Evolutionary conservation across 768 basidiomycete genomes (phyloP).

Genomic region (Strobilomyces echinocephalus): DNA sequence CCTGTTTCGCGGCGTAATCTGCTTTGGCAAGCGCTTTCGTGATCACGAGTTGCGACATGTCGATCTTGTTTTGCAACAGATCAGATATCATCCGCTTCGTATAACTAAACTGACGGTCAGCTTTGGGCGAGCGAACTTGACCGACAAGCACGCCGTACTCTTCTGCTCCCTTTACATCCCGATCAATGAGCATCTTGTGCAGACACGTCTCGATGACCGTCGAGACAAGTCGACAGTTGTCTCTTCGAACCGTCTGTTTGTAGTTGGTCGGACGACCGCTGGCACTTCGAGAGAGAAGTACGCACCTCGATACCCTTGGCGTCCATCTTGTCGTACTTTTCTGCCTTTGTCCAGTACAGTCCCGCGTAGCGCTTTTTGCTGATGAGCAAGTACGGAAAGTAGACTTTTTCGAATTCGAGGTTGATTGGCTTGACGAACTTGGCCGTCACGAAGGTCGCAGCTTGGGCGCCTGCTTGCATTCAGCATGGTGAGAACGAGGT

Average conservation of each 20-base stretch:
- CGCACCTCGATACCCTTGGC: conserved; percentile 97
- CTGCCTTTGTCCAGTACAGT: conserved; percentile 92
- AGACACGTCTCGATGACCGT: conserved; percentile 98
- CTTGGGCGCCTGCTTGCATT: conserved; percentile 69
- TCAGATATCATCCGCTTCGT: conserved; percentile 92
- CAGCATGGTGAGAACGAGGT: neutral
- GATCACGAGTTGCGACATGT: conserved; percentile 99
- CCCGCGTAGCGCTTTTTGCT: conserved; percentile 99
- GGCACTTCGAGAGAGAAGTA: neutral
- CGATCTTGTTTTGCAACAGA: conserved; percentile 91
- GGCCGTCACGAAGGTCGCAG: conserved; percentile 83
- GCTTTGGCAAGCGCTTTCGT: conserved; percentile 93
- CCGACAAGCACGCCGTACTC: conserved; percentile 49
- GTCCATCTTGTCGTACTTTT: conserved; percentile 99
- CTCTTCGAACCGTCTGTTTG: conserved; percentile 87
- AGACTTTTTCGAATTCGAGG: conserved; percentile 98
- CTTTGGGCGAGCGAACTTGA: conserved; percentile 2
- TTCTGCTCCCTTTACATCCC: conserved; percentile 91
- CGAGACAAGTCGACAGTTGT: conserved; percentile 97
- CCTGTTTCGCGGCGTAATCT: conserved; percentile 93
- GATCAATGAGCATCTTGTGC: conserved; percentile 95
- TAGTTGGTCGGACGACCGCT: neutral
- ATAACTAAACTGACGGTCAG: conserved; percentile 53
- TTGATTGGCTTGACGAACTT: conserved; percentile 97
- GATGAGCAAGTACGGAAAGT: conserved; percentile 96